Evolutionary conservation across 805 yeast species (phyloP).

Genomic region (Wickerhamomyces canadensis): DNA sequence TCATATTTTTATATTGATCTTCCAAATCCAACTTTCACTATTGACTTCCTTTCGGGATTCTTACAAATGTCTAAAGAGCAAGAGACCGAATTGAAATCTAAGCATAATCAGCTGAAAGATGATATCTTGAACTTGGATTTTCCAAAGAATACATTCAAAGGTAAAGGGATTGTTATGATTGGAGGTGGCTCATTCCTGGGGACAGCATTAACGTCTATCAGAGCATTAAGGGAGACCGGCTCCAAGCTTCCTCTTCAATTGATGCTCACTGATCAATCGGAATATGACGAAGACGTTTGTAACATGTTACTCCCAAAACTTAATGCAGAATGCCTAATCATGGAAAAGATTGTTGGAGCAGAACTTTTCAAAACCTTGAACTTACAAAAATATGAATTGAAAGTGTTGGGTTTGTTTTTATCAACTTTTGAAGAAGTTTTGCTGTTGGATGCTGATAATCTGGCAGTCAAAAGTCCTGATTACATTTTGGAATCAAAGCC

Average conservation of each 20-base stretch:
- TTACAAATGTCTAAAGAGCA: slow-evolving; percentile 16
- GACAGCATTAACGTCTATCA: slow-evolving; percentile 33
- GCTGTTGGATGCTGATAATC: slow-evolving; percentile 42
- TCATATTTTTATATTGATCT: slow-evolving; percentile 23
- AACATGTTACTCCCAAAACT: slow-evolving; percentile 32
- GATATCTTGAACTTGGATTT: slow-evolving; percentile 14
- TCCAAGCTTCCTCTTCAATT: slow-evolving; percentile 40
- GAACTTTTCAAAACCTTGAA: slow-evolving; percentile 15
- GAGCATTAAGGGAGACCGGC: slow-evolving; percentile 36
- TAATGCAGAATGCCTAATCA: slow-evolving; percentile 37
- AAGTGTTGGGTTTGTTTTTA: slow-evolving; percentile 36
- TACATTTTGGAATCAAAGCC: slow-evolving; percentile 40
- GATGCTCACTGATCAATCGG: slow-evolving; percentile 33
- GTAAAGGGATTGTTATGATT: slow-evolving; percentile 31
- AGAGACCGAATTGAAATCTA: slow-evolving; percentile 13
- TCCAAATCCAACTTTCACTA: slow-evolving; percentile 23
- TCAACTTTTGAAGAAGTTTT: slow-evolving; percentile 42
- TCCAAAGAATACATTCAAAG: slow-evolving; percentile 20
- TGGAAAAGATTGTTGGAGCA: slow-evolving; percentile 32
- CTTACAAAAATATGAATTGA: slow-evolving; percentile 22
- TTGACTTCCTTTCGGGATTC: slow-evolving; percentile 17
- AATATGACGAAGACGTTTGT: slow-evolving; percentile 41
- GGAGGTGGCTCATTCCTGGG: slow-evolving; percentile 42
- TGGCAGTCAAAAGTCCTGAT: slow-evolving; percentile 41
- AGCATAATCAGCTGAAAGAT: slow-evolving; percentile 15